Conservation (phyloP, 768 basidiomycete species). For the Exsudoporus frostii region DNA sequence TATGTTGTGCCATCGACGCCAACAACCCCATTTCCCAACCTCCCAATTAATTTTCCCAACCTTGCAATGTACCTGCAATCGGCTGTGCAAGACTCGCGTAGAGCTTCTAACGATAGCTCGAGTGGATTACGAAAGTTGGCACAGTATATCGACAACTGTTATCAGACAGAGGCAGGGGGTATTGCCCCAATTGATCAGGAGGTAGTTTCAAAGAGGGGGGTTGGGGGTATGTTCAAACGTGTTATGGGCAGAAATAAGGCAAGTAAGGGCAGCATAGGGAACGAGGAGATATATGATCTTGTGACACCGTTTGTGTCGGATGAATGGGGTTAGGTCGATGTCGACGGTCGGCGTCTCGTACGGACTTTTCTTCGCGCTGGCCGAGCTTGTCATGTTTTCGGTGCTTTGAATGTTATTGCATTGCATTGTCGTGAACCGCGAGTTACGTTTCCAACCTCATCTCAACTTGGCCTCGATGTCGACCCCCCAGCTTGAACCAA, state of each 20-base stretch:
- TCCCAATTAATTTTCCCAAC: constrained; percentile 74
- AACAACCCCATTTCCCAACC: constrained; percentile 58
- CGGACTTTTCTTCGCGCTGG: neutral
- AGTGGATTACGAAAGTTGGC: constrained; percentile 64
- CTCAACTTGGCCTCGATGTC: constrained; percentile 1
- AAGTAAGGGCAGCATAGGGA: constrained; percentile 50
- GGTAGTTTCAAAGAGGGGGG: constrained; percentile 38
- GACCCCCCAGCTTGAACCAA: constrained; percentile 8
- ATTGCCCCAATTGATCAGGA: constrained; percentile 31
- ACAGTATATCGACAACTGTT: constrained; percentile 65
- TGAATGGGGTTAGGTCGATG: constrained; percentile 54
- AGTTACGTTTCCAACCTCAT: neutral
- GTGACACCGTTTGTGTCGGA: constrained; percentile 81
- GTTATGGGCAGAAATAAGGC: constrained; percentile 52
- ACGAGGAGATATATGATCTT: constrained; percentile 78
- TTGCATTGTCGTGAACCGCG: neutral
- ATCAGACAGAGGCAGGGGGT: constrained; percentile 44
- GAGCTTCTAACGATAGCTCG: constrained; percentile 55
- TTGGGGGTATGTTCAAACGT: constrained; percentile 56
- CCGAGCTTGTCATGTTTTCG: neutral
- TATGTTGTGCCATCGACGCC: constrained; percentile 67
- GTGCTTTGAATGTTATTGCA: neutral
- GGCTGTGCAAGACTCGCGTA: constrained; percentile 65
- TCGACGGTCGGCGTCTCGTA: neutral
- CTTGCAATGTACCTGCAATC: constrained; percentile 74